These are phyloP conservation scores for Ganoderma meredithae DNA, from an alignment of 1,284 basidiomycete genomes.

Conservation along the genomic window DNA sequence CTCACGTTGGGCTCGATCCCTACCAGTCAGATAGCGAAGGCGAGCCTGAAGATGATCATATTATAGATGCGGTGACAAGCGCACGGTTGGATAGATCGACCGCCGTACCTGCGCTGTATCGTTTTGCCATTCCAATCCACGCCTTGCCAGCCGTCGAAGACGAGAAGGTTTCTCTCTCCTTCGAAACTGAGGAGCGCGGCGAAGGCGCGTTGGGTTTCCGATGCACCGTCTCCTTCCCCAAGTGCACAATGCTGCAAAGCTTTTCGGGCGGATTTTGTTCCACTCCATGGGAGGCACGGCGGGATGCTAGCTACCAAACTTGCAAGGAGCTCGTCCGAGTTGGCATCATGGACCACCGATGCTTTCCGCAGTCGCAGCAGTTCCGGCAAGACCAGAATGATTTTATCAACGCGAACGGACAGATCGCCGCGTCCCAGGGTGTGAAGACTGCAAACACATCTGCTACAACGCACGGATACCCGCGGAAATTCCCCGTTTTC, in stretches of 20 bases:
- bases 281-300: conserved; percentile 61
- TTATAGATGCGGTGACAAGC: conserved; percentile 65
- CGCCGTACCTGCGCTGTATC: conserved; percentile 44
- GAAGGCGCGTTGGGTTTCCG: conserved; percentile 33
- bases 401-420: not conserved
- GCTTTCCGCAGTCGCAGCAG: conserved; percentile 50
- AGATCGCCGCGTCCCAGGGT: not conserved
- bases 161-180: conserved; percentile 6
- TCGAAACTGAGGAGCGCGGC: not conserved
- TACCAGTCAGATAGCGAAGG: conserved; percentile 56
- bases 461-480: conserved; percentile 48
- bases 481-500: conserved; percentile 64
- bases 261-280: conserved; percentile 53
- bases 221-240: conserved; percentile 60
- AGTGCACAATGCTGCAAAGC: conserved; percentile 47
- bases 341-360: conserved; percentile 58
- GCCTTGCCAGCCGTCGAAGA: not conserved
- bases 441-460: conserved; percentile 31
- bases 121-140: conserved; percentile 19
- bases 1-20: conserved; percentile 49
- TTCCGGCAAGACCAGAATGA: not conserved
- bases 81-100: conserved; percentile 61
- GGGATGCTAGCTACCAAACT: conserved; percentile 52
- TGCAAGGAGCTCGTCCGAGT: conserved; percentile 58
- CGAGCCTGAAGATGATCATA: conserved; percentile 44